A percentile compares a stretch with the other conserved stretches of the same genome.
These are phyloP conservation scores for Aeschynomene evenia DNA, from an alignment of 306 rosid genomes.

Conservation along the genomic window DNA sequence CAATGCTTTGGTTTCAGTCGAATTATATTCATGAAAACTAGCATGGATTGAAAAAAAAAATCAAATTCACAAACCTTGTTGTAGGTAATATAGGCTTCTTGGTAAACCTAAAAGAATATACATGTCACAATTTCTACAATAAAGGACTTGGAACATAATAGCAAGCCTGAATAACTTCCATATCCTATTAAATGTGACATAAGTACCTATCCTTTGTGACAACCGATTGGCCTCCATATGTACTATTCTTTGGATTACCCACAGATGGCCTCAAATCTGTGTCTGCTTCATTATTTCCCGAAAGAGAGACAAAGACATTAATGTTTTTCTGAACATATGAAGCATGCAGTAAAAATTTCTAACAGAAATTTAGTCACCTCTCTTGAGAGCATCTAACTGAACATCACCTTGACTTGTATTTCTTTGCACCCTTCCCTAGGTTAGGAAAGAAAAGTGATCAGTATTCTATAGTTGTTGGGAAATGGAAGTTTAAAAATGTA, in stretches of 20 bases:
- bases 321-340: constrained; percentile 3
- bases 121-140: background rate
- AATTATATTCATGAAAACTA: constrained; percentile 22
- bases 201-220: constrained; percentile 61
- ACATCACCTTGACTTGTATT: constrained; percentile 32
- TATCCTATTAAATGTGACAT: constrained; percentile 1
- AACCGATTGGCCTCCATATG: constrained; percentile 42
- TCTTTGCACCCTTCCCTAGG: constrained; percentile 49
- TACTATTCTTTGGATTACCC: constrained; percentile 41
- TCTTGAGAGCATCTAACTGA: constrained; percentile 40
- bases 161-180: background rate
- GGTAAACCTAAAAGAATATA: constrained; percentile 44
- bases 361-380: constrained; percentile 42
- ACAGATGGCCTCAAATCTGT: constrained; percentile 39
- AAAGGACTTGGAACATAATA: constrained; percentile 5
- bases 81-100: constrained; percentile 43
- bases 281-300: constrained; percentile 8
- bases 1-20: constrained; percentile 30
- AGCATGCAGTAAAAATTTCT: constrained; percentile 5
- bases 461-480: constrained; percentile 11
- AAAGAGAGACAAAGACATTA: constrained; percentile 18
- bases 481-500: constrained; percentile 8
- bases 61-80: constrained; percentile 50
- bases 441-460: constrained; percentile 23
- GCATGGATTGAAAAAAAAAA: constrained; percentile 13